A percentile compares a stretch with the other conserved stretches of the same genome.
Evolutionary conservation across 1,284 basidiomycete genomes (phyloP).

Genomic region (Pisolithus thermaeus): DNA sequence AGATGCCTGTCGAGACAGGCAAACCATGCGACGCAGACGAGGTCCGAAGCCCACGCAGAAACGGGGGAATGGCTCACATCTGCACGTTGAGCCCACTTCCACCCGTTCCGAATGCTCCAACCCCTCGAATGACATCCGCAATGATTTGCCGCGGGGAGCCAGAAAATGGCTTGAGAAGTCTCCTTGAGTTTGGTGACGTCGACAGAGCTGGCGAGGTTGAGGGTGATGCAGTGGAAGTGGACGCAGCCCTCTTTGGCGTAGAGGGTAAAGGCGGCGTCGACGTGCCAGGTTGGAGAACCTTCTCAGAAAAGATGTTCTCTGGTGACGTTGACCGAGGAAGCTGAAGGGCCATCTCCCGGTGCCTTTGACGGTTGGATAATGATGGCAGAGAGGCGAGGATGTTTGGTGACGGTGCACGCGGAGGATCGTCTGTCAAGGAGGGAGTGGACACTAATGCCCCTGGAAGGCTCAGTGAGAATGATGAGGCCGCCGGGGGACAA

Average conservation of each 20-base stretch:
- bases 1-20: no score
- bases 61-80: not conserved
- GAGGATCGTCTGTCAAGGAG: constrained; percentile 8
- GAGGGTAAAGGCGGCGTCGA: not conserved
- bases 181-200: constrained; percentile 6
- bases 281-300: not conserved
- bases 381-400: constrained; percentile 19
- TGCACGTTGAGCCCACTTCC: constrained; percentile 2
- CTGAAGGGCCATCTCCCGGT: not conserved
- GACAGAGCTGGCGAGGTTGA: constrained; percentile 10
- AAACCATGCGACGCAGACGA: not conserved
- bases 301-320: no score
- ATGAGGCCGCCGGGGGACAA: constrained; percentile 17
- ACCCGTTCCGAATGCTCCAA: constrained; percentile 17
- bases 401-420: constrained; percentile 20
- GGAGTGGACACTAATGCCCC: constrained; percentile 9
- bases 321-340: not conserved
- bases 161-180: constrained; percentile 7
- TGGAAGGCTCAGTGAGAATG: constrained; percentile 24
- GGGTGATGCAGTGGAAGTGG: not conserved
- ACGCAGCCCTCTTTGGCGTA: not conserved
- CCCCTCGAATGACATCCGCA: constrained; percentile 24
- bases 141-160: constrained; percentile 17
- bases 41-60: not conserved
- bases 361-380: constrained; percentile 17